Base-by-base conservation (phyloP, 371 early-diverging fungal genomes). In the Blastocladiella emersonii region DNA sequence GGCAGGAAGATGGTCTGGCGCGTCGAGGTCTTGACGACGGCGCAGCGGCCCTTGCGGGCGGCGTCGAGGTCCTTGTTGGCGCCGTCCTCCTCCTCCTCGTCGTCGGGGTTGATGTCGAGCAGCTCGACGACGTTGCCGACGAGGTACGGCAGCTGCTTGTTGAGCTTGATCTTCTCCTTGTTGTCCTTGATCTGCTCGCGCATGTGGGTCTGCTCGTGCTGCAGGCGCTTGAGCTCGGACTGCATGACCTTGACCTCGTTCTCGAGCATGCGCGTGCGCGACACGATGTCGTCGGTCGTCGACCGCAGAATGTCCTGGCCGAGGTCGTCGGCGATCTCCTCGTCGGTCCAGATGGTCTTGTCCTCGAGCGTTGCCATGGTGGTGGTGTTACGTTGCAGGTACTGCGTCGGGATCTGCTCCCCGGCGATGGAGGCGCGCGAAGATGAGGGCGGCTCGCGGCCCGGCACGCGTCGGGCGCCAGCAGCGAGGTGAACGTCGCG, bases 111-210 rank as follows among this genome's bases (percentile, higher is more conserved):
- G 71, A 95, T 83, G 72, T 96, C 95, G 63, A 98, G 82, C 49
- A 97, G 78, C 90, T 99, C 99, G 36, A 99, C 97, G 43, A 99
- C 92, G 75, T 97, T 99, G 61, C 93, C 90, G 34, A 99, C 99
- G 57, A 99, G 81, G 74, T 97, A 99, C 44, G 99, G 99, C 51
- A 99, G 82, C 74, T 98, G 95, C 78, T 93, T 95, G 80, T 98
- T 98, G 74, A 98, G 74, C 76, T 94, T 93, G 73, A 99, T 97
- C 77, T 99, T 99, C 67, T 98, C 95, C 75, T 91, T 85, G 80
- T 99, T 99, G 62, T 99, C 99, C 74, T 92, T 93, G 72, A 99
- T 98, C 71, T 88, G 85, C 66, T 90, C 96, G 66, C 87, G 86
- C 90, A 89, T 89, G 35, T 84, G 78, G 37, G 74, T 74, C 69